Evolutionary conservation across 2,329 filamentous ascomycete species (phyloP), one percentile per base, ranked within the genome.

Genomic region (Chaetoscypha palmicola): DNA sequence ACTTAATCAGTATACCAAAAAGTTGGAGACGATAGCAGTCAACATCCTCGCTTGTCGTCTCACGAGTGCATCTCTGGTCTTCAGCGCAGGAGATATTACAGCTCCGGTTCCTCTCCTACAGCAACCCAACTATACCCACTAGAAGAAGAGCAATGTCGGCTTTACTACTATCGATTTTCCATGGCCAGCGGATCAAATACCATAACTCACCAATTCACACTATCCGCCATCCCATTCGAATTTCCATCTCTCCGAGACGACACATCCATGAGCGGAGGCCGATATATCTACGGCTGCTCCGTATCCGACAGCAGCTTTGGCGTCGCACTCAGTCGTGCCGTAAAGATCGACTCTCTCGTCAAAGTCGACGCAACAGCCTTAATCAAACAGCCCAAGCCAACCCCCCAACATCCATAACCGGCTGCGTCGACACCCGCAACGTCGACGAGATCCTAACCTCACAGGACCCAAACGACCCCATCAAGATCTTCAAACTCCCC

Each of bases 111-210:
- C 58, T 2, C 66, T 64, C 49, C 56, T 20, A 46, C 24, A 16
- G 40, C 45, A 12, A 41, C 26, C 19, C 26, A 44, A 9, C 38
- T 40, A 3, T 53, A 50, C 22, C 62, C 62, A 17, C 11, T 43
- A 1, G 79, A 83, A 48, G 72, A 79, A 50, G 77, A 82, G 35
- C 78, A 86, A 59, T 86, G 81, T 47, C 72, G 81, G 4, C 66
- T 86, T 0, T 86, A 85, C 60, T 84, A 84, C 56, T 85, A 83
- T 57, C 68, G 70, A 28, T 85, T 86, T 54, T 64, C 68, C 1
- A 60, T 83, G 1, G 43, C 56, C 0, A 47, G 57, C 3, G 36
- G 54, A 1, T 53, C 54, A 2, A 57, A 60, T 23, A 42, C 21
- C 0, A 81, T 85, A 32, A 68, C 66, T 0, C 70, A 81, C 36